Percentiles rank a stretch among this genome's conserved stretches.
phyloP scores from a whole-genome alignment of 495 filamentous ascomycete genomes.

The Tuber indicum region DNA sequence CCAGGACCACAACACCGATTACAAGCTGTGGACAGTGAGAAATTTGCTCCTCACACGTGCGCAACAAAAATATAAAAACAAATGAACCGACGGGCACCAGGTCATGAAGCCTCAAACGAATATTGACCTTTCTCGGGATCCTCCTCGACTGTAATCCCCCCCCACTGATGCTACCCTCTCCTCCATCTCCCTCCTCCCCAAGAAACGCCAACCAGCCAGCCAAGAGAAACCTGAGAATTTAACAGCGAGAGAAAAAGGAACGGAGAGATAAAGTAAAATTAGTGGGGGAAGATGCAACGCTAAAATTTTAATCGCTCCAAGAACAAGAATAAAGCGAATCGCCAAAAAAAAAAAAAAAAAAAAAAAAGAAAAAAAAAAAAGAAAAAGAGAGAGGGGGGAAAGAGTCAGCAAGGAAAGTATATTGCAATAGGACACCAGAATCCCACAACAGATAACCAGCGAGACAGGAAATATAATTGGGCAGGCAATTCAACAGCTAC shows the following conservation, averaged over 20 bases:
- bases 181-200: conserved; percentile 22
- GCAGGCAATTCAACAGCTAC: conserved; percentile 12
- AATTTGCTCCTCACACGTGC: background rate
- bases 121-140: background rate
- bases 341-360: conserved; percentile 15
- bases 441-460: conserved; percentile 13
- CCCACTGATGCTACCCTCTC: background rate
- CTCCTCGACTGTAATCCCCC: conserved; percentile 3
- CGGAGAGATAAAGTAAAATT: conserved; percentile 9
- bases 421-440: conserved; percentile 4
- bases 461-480: conserved; percentile 8
- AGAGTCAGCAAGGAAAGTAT: background rate
- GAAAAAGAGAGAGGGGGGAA: conserved; percentile 6
- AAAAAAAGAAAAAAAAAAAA: conserved; percentile 12
- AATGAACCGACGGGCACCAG: background rate
- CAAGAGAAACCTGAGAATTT: conserved; percentile 14
- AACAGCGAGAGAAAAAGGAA: conserved; percentile 11
- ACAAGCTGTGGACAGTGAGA: background rate
- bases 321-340: conserved; percentile 19
- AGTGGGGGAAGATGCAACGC: conserved; percentile 33
- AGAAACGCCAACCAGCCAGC: conserved; percentile 19
- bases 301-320: conserved; percentile 33
- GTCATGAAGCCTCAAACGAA: background rate
- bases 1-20: background rate
- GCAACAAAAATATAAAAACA: background rate